Conservation (phyloP, 2,329 filamentous ascomycete genomes). For the Xenoacremonium recifei region DNA sequence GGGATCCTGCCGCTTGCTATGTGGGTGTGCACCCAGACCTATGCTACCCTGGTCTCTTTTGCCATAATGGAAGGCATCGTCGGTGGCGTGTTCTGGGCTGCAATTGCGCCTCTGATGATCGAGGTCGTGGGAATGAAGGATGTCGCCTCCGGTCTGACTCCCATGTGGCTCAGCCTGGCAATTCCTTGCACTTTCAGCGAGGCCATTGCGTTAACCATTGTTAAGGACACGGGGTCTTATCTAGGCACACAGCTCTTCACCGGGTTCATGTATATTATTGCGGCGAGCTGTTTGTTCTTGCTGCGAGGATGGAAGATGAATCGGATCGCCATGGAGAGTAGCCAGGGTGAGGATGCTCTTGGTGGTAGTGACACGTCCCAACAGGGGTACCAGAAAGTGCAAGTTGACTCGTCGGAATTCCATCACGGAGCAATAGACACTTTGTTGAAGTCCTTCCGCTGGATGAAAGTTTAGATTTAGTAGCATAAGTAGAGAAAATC, state of each 20-base stretch:
- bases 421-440: too few species aligned
- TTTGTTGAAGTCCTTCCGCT: too few species aligned
- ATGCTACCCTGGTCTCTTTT: conserved; percentile 10
- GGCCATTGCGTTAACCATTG: conserved; percentile 12
- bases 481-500: too few species aligned
- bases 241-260: conserved; percentile 13
- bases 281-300: conserved; percentile 1
- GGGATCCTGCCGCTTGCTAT: conserved; percentile 3
- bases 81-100: conserved; percentile 12
- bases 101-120: conserved; percentile 5
- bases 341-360: too few species aligned
- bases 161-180: conserved; percentile 11
- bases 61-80: conserved; percentile 1
- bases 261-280: conserved; percentile 7
- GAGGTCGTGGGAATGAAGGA: conserved; percentile 10
- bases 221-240: conserved; percentile 8
- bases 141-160: conserved; percentile 9
- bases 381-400: too few species aligned
- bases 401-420: too few species aligned
- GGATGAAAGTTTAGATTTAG: too few species aligned
- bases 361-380: too few species aligned
- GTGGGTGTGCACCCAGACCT: conserved; percentile 10
- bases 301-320: conserved; percentile 6
- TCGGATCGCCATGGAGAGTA: too few species aligned
- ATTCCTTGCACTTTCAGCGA: conserved; percentile 11